phyloP scores from a whole-genome alignment of 345 rosid genomes.

The Populus pruinosa region DNA sequence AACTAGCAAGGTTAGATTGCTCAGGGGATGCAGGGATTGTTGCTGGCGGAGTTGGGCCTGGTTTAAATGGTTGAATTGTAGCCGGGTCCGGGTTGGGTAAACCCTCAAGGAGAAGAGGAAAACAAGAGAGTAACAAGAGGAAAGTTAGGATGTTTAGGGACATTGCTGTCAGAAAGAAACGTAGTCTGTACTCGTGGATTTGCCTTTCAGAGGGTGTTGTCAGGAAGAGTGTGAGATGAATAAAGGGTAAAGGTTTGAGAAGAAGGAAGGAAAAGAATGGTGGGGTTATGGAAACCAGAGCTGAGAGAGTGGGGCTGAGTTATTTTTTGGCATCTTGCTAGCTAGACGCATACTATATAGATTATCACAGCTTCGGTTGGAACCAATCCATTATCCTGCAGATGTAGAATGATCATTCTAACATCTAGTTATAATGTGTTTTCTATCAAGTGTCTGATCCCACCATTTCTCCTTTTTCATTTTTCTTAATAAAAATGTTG shows the following conservation, averaged over 20 bases:
- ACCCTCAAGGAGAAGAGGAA: conserved; percentile 10
- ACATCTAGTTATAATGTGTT: no score
- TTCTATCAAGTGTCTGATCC: no score
- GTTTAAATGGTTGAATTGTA: conserved; percentile 42
- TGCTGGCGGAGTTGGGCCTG: conserved; percentile 49
- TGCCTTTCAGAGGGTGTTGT: neutral
- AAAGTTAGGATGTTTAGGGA: conserved; percentile 13
- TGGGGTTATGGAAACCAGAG: neutral
- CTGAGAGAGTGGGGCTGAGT: conserved; percentile 8
- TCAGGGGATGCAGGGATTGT: conserved; percentile 96
- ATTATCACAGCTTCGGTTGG: no score
- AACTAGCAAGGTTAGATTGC: conserved; percentile 62
- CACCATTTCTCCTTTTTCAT: no score
- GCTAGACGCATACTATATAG: neutral
- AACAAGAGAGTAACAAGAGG: conserved; percentile 12
- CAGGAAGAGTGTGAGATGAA: conserved; percentile 2
- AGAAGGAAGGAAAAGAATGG: neutral
- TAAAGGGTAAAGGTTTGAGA: neutral
- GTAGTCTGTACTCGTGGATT: no score
- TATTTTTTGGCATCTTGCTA: conserved; percentile 6
- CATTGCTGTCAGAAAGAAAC: conserved; percentile 20
- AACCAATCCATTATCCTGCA: neutral
- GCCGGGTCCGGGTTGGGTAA: conserved; percentile 41
- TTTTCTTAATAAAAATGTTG: no score
- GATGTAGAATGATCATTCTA: neutral